Base-by-base conservation (phyloP, 148 eudicot species). In the Vaccinium darrowii region DNA sequence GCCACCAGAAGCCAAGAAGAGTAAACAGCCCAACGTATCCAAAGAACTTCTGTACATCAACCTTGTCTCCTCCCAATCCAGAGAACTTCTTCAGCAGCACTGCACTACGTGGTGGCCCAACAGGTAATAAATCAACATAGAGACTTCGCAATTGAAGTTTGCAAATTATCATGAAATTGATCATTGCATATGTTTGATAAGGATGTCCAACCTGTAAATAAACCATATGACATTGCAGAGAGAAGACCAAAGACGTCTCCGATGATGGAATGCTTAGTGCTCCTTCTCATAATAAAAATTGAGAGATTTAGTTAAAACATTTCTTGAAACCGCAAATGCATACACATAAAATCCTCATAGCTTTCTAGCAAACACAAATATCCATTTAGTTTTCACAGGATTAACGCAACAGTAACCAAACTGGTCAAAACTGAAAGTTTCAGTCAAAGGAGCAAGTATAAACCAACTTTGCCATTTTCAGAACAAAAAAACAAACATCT, bases 1-100 rank as follows among this genome's bases (percentile, higher is more conserved):
- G 86, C 91, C 90, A 90, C 90, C 91, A 90, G 57, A 90, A 88
- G 15, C 91, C 91, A 67, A 90, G 39, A 67, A 90, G 89, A 47
- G 88, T 84, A 63, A 86, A 88, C 16, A 90, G 84, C 30, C 88
- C 91, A 25, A 90, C 76, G 82, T 84, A 90, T 73, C 92, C 89
- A 53, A 90, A 85, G 51, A 90, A 77, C 85, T 87, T 90, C 43
- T 86, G 86, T 75, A 90, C 84, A 83, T 90, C 92, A 82, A 84
- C 86, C 73, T 88, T 90, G 51, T 87, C 87, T 49, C 85, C 90
- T 65, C 86, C 86, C 27, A 83, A 80, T 71, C 92, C 92, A 47
- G 89, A 84, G 27, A 85, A 69, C 81, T 88, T 90, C 82, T 88
- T 90, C 30, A 88, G 89, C 57, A 90, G 85, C 79, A 90, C 92